Evolutionary conservation across 2,329 filamentous ascomycete genomes (phyloP), one percentile per base, ranked within the genome.

Genomic region (Penicillium palitans): DNA sequence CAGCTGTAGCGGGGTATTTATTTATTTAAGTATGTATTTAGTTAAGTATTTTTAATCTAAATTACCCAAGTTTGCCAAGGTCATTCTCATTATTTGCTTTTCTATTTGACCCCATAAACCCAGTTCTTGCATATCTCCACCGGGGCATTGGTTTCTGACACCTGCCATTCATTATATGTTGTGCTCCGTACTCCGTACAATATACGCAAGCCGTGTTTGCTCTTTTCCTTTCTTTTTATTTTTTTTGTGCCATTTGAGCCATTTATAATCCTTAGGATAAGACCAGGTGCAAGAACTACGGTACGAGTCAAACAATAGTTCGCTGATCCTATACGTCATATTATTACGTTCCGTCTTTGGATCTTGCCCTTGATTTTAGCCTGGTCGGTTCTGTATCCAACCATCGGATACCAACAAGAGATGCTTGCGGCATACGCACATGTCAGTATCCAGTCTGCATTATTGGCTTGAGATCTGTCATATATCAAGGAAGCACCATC

Each of bases 1-100:
- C 44, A 49, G 52, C 15, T 48, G 17, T 45, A 39, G 41, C 24
- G 27, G 12, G 13, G 40, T 49, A 57, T 51, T 40, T 44, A 49
- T 55, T 8, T 29, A 57, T 52, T 21, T 13, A 41, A 29, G 27
- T 29, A 29, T 29, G 19, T 21, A 21, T 21, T 21, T 21, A n/a
- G n/a, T n/a, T 24, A 25, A 25, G 24, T 25, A 25, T 31, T 31
- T 31, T 31, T 31, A 31, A 31, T 31, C 4, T 13, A 31, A 31
- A 31, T 13, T 3, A 15, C 17, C 2, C 44, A 31, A 13, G 13
- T 12, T 46, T 15, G 13, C n/a, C 8, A 29, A 29, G 17, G 5
- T 3, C 33, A 7, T 45, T 45, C 3, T n/a, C 3, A 6, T 46
- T 25, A 25, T 24, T 42, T 42, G 41, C 41, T 42, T 42, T 42